phyloP scores from a whole-genome alignment of 768 basidiomycete species.

The Phylloporus sp. region DNA sequence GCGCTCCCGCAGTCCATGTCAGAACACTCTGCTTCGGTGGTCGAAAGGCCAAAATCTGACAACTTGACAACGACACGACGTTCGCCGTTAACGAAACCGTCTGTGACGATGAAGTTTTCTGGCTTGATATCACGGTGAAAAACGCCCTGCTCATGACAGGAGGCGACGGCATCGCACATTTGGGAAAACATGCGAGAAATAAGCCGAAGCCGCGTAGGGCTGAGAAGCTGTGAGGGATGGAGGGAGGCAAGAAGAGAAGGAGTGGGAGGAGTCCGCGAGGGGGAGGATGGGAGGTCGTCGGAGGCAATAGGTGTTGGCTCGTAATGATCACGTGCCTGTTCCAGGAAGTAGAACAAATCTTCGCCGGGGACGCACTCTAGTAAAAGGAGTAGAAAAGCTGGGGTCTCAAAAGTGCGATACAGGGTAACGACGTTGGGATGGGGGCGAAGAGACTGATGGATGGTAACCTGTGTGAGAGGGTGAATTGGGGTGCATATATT shows the following conservation, averaged over 20 bases:
- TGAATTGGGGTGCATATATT: slow-evolving; percentile 5
- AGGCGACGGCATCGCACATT: slow-evolving; percentile 97
- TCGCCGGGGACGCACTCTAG: slow-evolving; percentile 96
- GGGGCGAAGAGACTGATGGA: slow-evolving; percentile 86
- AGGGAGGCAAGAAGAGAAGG: slow-evolving; percentile 85
- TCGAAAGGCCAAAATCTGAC: slow-evolving; percentile 94
- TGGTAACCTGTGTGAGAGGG: slow-evolving; percentile 58
- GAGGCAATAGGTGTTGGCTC: slow-evolving; percentile 40
- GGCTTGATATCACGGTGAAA: slow-evolving; percentile 99
- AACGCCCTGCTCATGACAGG: slow-evolving; percentile 86
- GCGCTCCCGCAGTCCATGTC: slow-evolving; percentile 99
- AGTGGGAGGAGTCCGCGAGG: slow-evolving; percentile 81
- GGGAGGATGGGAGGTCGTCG: slow-evolving; percentile 16
- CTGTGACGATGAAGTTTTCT: slow-evolving; percentile 95
- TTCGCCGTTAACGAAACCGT: slow-evolving; percentile 64
- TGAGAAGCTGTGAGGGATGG: slow-evolving; percentile 76
- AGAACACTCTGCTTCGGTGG: slow-evolving; percentile 78
- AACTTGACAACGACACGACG: slow-evolving; percentile 94
- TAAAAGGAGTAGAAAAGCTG: slow-evolving; percentile 85
- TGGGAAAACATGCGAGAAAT: slow-evolving; percentile 97
- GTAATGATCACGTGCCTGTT: slow-evolving; percentile 88
- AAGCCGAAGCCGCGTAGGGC: slow-evolving; percentile 80
- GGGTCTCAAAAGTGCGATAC: slow-evolving; percentile 88
- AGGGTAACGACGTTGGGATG: slow-evolving; percentile 96
- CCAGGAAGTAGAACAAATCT: slow-evolving; percentile 97